phyloP scores from a whole-genome alignment of 805 yeast species.

The Lipomyces sp. region DNA sequence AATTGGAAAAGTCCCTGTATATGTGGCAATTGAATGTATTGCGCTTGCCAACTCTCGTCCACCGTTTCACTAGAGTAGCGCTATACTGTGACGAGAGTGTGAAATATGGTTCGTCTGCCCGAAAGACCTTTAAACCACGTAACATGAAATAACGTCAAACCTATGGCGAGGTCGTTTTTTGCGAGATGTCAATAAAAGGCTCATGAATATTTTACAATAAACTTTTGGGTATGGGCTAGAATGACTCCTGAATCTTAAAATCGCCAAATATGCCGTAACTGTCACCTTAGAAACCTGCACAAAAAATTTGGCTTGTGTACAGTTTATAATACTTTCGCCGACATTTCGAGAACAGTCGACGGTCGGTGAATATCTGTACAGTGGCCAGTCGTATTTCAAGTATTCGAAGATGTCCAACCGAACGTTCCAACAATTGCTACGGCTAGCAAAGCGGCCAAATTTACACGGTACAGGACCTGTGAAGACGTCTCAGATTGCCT shows the following conservation, averaged over 20 bases:
- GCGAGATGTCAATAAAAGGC: too few species aligned
- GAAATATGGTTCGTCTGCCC: background rate
- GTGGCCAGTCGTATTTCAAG: background rate
- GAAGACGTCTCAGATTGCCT: background rate
- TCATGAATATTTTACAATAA: background rate
- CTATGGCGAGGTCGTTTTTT: background rate
- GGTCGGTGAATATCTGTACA: background rate
- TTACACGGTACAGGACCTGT: background rate
- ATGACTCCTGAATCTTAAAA: background rate
- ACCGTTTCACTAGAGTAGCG: background rate
- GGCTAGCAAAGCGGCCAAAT: background rate
- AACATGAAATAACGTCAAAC: background rate
- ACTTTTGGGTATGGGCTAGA: background rate
- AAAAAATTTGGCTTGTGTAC: background rate
- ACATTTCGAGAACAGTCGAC: background rate
- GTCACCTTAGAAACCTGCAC: background rate
- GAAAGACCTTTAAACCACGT: background rate
- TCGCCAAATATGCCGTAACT: background rate
- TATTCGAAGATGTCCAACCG: slow-evolving; percentile 1
- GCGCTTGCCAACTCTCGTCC: background rate
- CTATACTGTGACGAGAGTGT: background rate
- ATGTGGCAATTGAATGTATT: background rate
- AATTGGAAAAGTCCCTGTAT: background rate
- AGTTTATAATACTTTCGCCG: background rate
- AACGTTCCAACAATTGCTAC: background rate